Conservation (phyloP, 2,329 filamentous ascomycete genomes). For the Neofusicoccum umdonicola region DNA sequence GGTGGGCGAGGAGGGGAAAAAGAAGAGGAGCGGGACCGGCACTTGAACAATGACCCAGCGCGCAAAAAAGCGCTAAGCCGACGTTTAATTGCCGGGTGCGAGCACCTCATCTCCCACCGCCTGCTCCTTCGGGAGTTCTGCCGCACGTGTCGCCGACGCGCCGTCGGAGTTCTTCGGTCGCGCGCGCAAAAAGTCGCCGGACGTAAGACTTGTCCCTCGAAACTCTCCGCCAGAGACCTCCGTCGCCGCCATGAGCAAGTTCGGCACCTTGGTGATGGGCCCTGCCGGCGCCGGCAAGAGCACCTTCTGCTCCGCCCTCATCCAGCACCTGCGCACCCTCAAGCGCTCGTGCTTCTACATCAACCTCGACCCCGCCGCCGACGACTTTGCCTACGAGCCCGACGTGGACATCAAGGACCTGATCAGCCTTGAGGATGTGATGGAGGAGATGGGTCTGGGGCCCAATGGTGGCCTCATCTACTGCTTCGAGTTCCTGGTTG, state of each 20-base stretch:
- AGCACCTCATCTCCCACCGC: constrained; percentile 16
- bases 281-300: constrained; percentile 96
- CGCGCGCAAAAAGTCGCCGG: constrained; percentile 14
- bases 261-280: constrained; percentile 92
- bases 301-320: constrained; percentile 90
- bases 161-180: neutral
- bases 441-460: constrained; percentile 89
- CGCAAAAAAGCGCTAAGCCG: constrained; percentile 10
- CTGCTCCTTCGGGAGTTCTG: neutral
- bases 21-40: constrained; percentile 21
- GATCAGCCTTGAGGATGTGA: constrained; percentile 90
- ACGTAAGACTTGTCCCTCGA: neutral
- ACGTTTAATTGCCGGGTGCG: constrained; percentile 12
- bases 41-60: constrained; percentile 5
- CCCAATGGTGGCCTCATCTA: constrained; percentile 93
- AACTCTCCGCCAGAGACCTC: neutral
- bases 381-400: constrained; percentile 85
- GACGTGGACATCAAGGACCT: constrained; percentile 95
- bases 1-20: constrained; percentile 24
- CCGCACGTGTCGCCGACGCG: constrained; percentile 6
- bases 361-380: constrained; percentile 95
- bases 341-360: constrained; percentile 96
- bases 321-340: constrained; percentile 86
- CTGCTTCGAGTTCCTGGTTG: constrained; percentile 93
- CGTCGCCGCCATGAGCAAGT: constrained; percentile 73